Evolutionary conservation across 495 filamentous ascomycete species (phyloP).

Genomic region (Tuber magnatum): DNA sequence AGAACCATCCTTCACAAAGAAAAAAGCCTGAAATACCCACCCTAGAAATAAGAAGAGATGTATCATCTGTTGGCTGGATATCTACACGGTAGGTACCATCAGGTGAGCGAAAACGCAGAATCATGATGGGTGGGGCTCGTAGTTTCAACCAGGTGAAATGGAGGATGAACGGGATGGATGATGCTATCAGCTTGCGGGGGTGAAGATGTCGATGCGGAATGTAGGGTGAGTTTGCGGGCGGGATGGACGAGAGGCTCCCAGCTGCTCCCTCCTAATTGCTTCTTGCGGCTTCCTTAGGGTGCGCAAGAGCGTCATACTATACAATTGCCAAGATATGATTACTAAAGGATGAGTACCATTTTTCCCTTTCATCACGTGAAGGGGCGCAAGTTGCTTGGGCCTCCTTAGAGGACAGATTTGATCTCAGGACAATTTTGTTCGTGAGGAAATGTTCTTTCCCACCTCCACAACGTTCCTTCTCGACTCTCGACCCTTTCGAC

Average conservation of each 20-base stretch:
- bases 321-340: neutral
- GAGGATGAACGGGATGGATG: constrained; percentile 24
- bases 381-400: neutral
- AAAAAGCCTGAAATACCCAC: constrained; percentile 38
- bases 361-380: neutral
- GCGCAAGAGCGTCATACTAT: neutral
- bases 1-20: neutral
- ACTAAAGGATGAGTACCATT: neutral
- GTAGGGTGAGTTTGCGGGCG: neutral
- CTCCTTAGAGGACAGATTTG: neutral
- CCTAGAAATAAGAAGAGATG: constrained; percentile 50
- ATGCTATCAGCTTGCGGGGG: constrained; percentile 10
- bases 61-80: constrained; percentile 53
- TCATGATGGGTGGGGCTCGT: constrained; percentile 46
- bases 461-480: constrained; percentile 3
- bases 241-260: constrained; percentile 27
- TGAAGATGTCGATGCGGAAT: constrained; percentile 5
- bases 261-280: neutral
- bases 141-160: constrained; percentile 8
- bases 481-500: constrained; percentile 10
- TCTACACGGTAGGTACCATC: constrained; percentile 65
- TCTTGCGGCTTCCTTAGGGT: neutral
- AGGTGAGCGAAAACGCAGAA: constrained; percentile 60
- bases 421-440: constrained; percentile 3
- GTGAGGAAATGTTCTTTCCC: neutral